Conservation (phyloP, 1,284 basidiomycete species). For the Dichomitus squalens region DNA sequence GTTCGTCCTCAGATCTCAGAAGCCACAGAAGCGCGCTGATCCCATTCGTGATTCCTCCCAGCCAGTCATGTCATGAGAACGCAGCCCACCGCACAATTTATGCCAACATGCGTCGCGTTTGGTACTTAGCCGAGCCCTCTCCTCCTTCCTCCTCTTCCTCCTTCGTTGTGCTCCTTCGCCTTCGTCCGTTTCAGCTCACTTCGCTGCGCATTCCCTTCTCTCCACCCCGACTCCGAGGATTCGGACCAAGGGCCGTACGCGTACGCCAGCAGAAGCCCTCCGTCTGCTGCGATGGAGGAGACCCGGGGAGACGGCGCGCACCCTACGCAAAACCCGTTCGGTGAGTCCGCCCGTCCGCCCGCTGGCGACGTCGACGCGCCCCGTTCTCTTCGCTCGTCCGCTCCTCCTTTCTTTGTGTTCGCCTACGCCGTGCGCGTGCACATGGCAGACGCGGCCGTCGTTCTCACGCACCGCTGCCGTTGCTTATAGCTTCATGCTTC, state of each 20-base stretch:
- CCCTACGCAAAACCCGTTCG: constrained; percentile 12
- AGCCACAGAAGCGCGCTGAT: too few species aligned
- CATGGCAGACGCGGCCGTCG: too few species aligned
- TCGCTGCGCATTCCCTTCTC: not conserved
- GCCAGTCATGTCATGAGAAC: constrained; percentile 17
- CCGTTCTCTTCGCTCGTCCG: not conserved
- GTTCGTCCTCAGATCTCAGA: not conserved
- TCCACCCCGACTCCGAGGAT: not conserved
- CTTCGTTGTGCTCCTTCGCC: not conserved
- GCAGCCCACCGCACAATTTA: not conserved
- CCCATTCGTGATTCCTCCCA: too few species aligned
- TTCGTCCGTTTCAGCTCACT: not conserved
- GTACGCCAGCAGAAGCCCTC: not conserved
- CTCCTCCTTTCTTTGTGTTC: not conserved
- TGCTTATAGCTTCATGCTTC: too few species aligned
- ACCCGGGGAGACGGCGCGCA: constrained; percentile 3
- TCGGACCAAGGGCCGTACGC: not conserved
- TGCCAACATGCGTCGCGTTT: not conserved
- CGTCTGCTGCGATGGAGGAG: constrained; percentile 15
- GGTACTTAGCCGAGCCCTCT: not conserved
- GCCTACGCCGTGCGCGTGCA: not conserved
- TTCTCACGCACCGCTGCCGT: too few species aligned
- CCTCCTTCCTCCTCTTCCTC: not conserved
- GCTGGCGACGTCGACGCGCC: not conserved
- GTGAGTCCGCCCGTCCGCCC: constrained; percentile 19